These are phyloP conservation scores for Syzygium aromaticum DNA, from an alignment of 345 rosid species.

Conservation along the genomic window DNA sequence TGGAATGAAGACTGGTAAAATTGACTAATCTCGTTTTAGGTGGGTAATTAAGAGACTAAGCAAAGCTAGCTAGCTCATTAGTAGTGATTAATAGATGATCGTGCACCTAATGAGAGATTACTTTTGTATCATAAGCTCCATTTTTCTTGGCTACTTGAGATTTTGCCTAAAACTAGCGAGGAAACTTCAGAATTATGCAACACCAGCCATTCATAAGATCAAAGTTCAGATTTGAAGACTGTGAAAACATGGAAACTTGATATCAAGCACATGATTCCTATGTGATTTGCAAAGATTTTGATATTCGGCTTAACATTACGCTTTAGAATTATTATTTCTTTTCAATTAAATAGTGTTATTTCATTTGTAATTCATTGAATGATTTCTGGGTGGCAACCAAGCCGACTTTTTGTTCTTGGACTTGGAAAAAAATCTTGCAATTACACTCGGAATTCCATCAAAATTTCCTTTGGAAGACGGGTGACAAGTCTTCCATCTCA, in stretches of 20 bases:
- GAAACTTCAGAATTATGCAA: not conserved
- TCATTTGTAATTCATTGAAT: not conserved
- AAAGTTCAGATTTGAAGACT: not conserved
- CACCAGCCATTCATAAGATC: not conserved
- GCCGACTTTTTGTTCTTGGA: too few species aligned
- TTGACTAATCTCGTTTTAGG: not conserved
- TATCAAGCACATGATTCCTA: not conserved
- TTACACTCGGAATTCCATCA: too few species aligned
- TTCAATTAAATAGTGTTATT: not conserved
- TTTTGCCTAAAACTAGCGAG: not conserved
- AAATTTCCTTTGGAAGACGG: too few species aligned
- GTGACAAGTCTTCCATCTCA: too few species aligned
- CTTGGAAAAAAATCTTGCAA: too few species aligned
- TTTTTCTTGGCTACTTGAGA: not conserved
- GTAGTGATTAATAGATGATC: not conserved
- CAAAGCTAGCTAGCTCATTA: not conserved
- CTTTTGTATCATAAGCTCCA: not conserved
- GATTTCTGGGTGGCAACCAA: too few species aligned
- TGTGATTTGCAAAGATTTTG: not conserved
- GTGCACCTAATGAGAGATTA: not conserved
- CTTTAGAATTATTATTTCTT: not conserved
- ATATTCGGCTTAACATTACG: not conserved
- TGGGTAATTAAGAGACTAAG: not conserved
- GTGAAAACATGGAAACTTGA: not conserved
- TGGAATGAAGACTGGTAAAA: not conserved